Conservation (phyloP, 306 rosid species). For the Ziziphus jujuba region DNA sequence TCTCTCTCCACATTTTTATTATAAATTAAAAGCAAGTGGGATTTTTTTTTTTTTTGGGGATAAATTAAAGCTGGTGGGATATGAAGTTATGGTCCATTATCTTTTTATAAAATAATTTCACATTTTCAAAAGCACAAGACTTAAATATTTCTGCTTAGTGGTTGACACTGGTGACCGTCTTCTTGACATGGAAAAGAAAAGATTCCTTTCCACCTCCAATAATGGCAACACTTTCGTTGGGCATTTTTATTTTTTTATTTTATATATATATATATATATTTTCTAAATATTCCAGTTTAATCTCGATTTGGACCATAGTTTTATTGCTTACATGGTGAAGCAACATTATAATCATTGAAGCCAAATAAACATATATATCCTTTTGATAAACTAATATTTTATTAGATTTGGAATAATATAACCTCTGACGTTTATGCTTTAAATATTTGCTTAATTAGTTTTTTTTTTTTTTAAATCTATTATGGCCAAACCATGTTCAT, state of each 20-base stretch:
- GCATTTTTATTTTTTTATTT: not conserved
- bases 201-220: constrained; percentile 13
- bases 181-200: constrained; percentile 1
- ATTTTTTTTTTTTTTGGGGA: no score
- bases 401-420: no score
- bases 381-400: no score
- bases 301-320: not conserved
- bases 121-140: not conserved
- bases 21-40: no score
- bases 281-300: not conserved
- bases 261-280: not conserved
- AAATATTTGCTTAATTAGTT: no score
- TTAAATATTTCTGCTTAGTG: not conserved
- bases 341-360: not conserved
- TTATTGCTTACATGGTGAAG: not conserved
- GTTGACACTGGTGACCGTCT: not conserved
- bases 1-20: no score
- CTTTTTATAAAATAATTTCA: not conserved
- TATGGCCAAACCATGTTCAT: not conserved
- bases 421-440: no score
- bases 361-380: no score
- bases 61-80: constrained; percentile 28
- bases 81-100: not conserved
- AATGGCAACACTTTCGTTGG: not conserved
- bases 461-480: no score